Conservation (phyloP, 2,329 filamentous ascomycete genomes). For the Fusarium redolens region DNA sequence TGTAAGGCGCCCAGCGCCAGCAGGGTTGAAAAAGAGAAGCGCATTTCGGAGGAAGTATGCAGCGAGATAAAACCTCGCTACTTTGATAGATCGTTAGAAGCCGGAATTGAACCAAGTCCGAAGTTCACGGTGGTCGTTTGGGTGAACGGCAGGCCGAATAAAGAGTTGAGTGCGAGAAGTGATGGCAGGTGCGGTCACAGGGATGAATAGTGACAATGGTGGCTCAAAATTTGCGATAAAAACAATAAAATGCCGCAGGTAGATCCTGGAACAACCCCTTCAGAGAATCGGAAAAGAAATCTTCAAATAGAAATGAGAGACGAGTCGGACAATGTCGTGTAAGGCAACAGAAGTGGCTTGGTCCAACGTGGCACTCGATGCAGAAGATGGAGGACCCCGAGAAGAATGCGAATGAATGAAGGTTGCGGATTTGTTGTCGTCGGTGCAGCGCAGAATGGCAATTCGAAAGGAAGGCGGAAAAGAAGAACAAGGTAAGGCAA, state of each 20-base stretch:
- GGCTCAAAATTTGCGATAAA: not conserved
- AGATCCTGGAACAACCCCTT: slow-evolving; percentile 1
- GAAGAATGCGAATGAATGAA: slow-evolving; percentile 38
- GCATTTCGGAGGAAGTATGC: slow-evolving; percentile 38
- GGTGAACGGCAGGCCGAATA: not conserved
- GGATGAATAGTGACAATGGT: not conserved
- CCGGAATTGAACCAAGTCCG: not conserved
- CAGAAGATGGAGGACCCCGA: slow-evolving; percentile 34
- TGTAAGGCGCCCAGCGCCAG: slow-evolving; percentile 47
- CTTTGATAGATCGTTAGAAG: not conserved
- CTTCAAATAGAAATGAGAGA: slow-evolving; percentile 28
- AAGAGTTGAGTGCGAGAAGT: not conserved
- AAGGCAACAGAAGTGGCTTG: slow-evolving; percentile 26
- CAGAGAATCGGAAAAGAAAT: slow-evolving; percentile 8
- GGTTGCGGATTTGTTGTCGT: slow-evolving; percentile 9
- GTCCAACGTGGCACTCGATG: slow-evolving; percentile 39
- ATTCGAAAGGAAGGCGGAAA: slow-evolving; percentile 1
- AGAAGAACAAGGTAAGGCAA: slow-evolving; percentile 7
- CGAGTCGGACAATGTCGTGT: slow-evolving; percentile 23
- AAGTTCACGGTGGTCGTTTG: not conserved
- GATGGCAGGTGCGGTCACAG: not conserved
- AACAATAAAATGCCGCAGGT: slow-evolving; percentile 23
- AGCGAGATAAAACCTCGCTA: slow-evolving; percentile 6
- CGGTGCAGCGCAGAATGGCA: slow-evolving; percentile 7
- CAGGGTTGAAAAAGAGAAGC: slow-evolving; percentile 44